phyloP scores from a whole-genome alignment of 2,329 filamentous ascomycete species.

The Lizonia empirigonia region DNA sequence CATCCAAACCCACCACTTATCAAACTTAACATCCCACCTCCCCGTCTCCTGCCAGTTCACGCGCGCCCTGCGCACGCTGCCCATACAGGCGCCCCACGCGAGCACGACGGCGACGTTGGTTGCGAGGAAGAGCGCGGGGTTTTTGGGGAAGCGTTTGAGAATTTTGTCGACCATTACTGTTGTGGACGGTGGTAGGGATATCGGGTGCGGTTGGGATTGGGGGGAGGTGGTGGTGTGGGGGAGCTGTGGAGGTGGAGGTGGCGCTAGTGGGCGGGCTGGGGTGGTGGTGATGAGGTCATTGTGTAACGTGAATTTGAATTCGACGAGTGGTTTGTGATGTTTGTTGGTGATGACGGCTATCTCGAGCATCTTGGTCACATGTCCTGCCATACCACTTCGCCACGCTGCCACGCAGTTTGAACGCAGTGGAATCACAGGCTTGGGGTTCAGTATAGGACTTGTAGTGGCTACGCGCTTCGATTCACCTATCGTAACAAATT shows the following conservation, averaged over 20 bases:
- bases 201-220: neutral
- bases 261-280: too few relatives aligned
- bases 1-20: constrained; percentile 3
- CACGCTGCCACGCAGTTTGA: too few relatives aligned
- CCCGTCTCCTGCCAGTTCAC: neutral
- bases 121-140: constrained; percentile 10
- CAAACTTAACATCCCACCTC: neutral
- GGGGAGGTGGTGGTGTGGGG: neutral
- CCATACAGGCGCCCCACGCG: constrained; percentile 13
- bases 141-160: constrained; percentile 12
- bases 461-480: neutral
- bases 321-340: too few relatives aligned
- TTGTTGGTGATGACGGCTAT: too few relatives aligned
- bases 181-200: neutral
- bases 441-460: too few relatives aligned
- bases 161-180: constrained; percentile 8
- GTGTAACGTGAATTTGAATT: too few relatives aligned
- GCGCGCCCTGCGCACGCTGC: constrained; percentile 1
- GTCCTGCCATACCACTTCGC: too few relatives aligned
- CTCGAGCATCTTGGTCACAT: too few relatives aligned
- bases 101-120: constrained; percentile 11
- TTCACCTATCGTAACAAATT: constrained; percentile 4
- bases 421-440: neutral
- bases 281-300: too few relatives aligned
- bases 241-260: too few relatives aligned